Percentiles rank a stretch among this genome's conserved stretches.
These are phyloP conservation scores for Trichoderma aggressivum DNA, from an alignment of 2,329 filamentous ascomycete genomes.

Conservation along the genomic window DNA sequence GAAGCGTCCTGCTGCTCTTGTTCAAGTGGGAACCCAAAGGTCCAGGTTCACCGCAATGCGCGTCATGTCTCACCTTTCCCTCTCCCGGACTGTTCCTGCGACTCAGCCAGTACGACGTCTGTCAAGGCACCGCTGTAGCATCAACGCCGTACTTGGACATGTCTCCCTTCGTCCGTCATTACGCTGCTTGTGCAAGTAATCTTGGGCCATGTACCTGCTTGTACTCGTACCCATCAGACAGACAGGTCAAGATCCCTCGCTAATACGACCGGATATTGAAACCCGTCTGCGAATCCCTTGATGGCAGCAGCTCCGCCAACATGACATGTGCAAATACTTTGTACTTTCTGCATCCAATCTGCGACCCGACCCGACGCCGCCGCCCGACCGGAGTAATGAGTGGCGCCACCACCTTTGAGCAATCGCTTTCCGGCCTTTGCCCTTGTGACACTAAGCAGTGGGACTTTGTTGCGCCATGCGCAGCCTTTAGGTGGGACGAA, in stretches of 20 bases:
- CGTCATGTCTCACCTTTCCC: constrained; percentile 8
- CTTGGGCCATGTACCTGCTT: background rate
- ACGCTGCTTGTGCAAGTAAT: background rate
- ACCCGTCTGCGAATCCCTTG: background rate
- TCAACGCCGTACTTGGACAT: background rate
- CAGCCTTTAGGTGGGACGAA: constrained; percentile 23
- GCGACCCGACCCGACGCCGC: constrained; percentile 22
- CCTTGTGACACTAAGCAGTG: constrained; percentile 21
- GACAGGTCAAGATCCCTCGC: background rate
- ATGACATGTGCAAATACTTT: background rate
- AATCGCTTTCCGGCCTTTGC: constrained; percentile 7
- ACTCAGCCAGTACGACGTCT: background rate
- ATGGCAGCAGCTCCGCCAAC: background rate
- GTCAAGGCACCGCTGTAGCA: background rate
- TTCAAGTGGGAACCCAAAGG: background rate
- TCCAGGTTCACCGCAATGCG: constrained; percentile 7
- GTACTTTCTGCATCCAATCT: constrained; percentile 13
- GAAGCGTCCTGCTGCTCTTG: background rate
- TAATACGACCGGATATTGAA: background rate
- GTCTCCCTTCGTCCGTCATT: background rate
- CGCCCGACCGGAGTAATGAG: constrained; percentile 17
- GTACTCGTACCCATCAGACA: background rate
- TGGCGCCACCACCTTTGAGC: constrained; percentile 15
- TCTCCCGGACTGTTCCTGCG: background rate
- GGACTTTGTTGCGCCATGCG: constrained; percentile 19